Conservation (phyloP, 768 basidiomycete genomes). For the Leccinum rimulosum region DNA sequence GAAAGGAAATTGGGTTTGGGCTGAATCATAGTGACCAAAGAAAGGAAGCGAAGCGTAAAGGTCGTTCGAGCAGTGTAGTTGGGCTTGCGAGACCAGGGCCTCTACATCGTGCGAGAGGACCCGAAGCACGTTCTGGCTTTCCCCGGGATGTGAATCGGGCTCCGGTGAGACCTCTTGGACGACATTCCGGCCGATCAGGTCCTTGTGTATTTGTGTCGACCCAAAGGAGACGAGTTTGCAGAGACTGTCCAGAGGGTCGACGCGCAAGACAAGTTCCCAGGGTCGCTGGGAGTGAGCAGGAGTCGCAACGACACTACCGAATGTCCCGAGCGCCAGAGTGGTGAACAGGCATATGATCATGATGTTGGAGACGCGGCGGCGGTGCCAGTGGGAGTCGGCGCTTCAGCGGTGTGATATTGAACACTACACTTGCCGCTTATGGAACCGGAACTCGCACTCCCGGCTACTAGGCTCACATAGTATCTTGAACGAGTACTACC, state of each 20-base stretch:
- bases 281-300: conserved; percentile 70
- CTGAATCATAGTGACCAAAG: not conserved
- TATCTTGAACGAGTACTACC: conserved; percentile 12
- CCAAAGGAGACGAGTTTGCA: conserved; percentile 21
- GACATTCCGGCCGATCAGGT: conserved; percentile 6
- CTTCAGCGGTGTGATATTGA: not conserved
- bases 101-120: conserved; percentile 18
- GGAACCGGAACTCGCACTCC: conserved; percentile 8
- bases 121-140: conserved; percentile 15
- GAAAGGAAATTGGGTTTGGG: conserved; percentile 18
- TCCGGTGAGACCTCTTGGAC: conserved; percentile 11
- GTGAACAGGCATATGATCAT: conserved; percentile 17
- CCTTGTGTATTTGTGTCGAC: conserved; percentile 22
- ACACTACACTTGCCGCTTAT: conserved; percentile 28
- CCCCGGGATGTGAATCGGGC: conserved; percentile 8
- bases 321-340: not conserved
- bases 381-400: not conserved
- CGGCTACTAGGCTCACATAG: not conserved
- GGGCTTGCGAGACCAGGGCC: conserved; percentile 19
- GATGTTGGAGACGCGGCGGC: not conserved
- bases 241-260: conserved; percentile 14
- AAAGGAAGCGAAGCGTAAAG: conserved; percentile 4
- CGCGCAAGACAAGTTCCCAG: conserved; percentile 42
- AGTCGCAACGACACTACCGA: conserved; percentile 4
- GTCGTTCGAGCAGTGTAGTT: conserved; percentile 25